Base-by-base conservation (phyloP, 2,329 filamentous ascomycete species). In the Leptographium wingfieldii region DNA sequence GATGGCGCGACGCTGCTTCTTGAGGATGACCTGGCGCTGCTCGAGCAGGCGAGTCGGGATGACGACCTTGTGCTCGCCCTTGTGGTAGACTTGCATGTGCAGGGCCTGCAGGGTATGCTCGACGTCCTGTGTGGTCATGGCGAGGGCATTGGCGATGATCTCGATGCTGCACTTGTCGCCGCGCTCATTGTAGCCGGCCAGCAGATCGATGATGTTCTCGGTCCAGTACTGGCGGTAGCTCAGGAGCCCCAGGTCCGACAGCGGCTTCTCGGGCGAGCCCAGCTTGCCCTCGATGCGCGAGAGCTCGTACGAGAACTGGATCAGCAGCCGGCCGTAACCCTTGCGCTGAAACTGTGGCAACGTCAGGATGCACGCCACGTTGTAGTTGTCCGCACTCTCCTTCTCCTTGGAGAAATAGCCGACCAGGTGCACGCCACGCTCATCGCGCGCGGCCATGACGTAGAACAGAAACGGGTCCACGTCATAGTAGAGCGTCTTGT, bases 341-440 rank as follows among this genome's bases (percentile, higher is more conserved):
- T 95, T 94, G 29, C 94, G 84, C 73, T 99, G 94, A 67, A 95
- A 97, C 70, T 99, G 95, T 0, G 94, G 94, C 3, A 99, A 78
- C 0, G 94, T 99, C 61, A 99, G 78, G 70, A 99, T 99, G 81
- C 95, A 99, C 5, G 94, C 95, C 38, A 99, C 87, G 69, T 99
- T 99, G 80, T 97, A 99, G 35, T 89, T 90, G 68, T 99, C 95
- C 0, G 91, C 91, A 48, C 88, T 92, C 73, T 99, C 94, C 67
- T 99, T 99, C 72, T 99, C 94, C 71, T 99, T 99, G 60, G 89
- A 95, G 73, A 99, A 99, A 70, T 96, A 99, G n/a, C 94, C 94
- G n/a, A 99, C 89, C 56, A 99, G 82, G 69, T 97, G 94, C 68
- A 88, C 94, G 16, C 94, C 94, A 67, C 91, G 86, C 56, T 95